Evolutionary conservation across 2,329 filamentous ascomycete species (phyloP).

Genomic region (Fusarium verrucosum): DNA sequence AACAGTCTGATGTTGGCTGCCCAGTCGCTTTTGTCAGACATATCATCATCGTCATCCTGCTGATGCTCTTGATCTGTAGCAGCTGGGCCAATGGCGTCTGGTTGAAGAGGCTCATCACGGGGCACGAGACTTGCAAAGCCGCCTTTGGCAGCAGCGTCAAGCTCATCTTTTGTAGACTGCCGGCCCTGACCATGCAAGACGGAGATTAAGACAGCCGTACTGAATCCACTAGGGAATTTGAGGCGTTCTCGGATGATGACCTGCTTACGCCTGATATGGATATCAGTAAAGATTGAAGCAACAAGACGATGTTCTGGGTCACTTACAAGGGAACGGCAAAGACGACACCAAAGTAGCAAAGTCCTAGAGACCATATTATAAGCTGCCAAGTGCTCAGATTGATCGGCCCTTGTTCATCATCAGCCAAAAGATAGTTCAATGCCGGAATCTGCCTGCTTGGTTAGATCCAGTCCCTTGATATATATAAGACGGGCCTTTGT

Average conservation of each 20-base stretch:
- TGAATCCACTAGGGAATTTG: constrained; percentile 94
- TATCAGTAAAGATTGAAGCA: constrained; percentile 5
- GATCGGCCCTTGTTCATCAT: constrained; percentile 81
- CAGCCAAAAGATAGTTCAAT: constrained; percentile 82
- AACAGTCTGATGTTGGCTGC: constrained; percentile 63
- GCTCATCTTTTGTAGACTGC: constrained; percentile 47
- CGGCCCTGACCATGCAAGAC: constrained; percentile 77
- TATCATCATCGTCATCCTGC: constrained; percentile 43
- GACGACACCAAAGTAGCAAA: constrained; percentile 96
- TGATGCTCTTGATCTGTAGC: constrained; percentile 46
- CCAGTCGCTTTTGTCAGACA: constrained; percentile 47
- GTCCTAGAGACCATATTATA: constrained; percentile 88
- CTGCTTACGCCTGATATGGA: constrained; percentile 72
- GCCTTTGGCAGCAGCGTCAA: constrained; percentile 51
- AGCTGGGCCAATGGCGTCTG: constrained; percentile 40
- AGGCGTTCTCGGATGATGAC: constrained; percentile 93
- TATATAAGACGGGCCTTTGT: not conserved
- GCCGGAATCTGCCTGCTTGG: constrained; percentile 72
- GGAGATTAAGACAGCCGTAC: constrained; percentile 91
- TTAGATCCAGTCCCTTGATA: not conserved
- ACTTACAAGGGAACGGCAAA: constrained; percentile 88
- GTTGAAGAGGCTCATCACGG: constrained; percentile 35
- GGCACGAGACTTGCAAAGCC: constrained; percentile 57
- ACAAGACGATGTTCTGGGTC: not conserved
- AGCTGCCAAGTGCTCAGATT: constrained; percentile 77